Conservation (phyloP, 805 yeast genomes). For the Kodamaea kakaduensis region DNA sequence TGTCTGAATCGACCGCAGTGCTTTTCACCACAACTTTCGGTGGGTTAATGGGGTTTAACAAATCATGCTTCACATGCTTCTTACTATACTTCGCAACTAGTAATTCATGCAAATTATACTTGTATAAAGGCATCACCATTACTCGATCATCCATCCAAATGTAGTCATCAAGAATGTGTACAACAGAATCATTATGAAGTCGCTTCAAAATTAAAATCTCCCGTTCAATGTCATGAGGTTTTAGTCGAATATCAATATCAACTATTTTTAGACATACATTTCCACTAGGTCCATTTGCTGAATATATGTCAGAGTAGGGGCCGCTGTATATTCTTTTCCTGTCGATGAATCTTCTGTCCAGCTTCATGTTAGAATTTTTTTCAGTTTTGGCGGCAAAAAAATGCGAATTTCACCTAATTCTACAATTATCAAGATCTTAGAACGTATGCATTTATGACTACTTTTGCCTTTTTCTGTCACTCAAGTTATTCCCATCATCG, state of each 20-base stretch:
- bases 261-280: conserved; percentile 30
- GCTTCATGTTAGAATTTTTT: background rate
- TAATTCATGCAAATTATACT: conserved; percentile 22
- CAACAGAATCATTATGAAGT: conserved; percentile 16
- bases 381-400: background rate
- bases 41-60: conserved; percentile 19
- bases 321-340: conserved; percentile 27
- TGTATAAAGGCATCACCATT: conserved; percentile 32
- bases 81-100: conserved; percentile 18
- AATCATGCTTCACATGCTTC: conserved; percentile 22
- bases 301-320: conserved; percentile 32
- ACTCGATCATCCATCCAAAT: conserved; percentile 28
- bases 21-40: conserved; percentile 11
- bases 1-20: conserved; percentile 10
- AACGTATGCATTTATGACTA: conserved; percentile 12
- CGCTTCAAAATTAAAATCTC: conserved; percentile 28
- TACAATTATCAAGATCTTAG: too few species aligned
- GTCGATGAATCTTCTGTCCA: conserved; percentile 15
- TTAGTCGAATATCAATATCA: conserved; percentile 31
- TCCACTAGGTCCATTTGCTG: conserved; percentile 15
- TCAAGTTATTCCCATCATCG: conserved; percentile 13
- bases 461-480: conserved; percentile 26
- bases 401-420: background rate
- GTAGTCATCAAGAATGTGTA: conserved; percentile 20
- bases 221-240: conserved; percentile 34